phyloP scores from a whole-genome alignment of 352 stramenopile genomes.

The Phytopythium helicoides region DNA sequence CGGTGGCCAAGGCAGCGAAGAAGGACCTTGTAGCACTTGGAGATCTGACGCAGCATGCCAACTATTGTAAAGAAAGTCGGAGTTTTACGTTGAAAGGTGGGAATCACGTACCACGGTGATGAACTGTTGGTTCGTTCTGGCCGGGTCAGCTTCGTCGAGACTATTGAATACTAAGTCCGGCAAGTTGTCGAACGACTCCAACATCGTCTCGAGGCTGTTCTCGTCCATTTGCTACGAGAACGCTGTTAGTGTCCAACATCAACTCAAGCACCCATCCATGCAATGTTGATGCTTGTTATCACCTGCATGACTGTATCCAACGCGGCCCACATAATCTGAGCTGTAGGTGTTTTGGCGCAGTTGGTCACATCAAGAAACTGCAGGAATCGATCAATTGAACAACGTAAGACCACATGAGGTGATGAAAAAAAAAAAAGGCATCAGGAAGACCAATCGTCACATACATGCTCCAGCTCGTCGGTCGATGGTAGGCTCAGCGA shows the following conservation, averaged over 20 bases:
- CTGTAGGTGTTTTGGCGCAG: slow-evolving; percentile 80
- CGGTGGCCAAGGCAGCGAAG: slow-evolving; percentile 71
- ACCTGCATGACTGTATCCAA: slow-evolving; percentile 87
- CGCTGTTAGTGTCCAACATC: not conserved
- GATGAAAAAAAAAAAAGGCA: no score
- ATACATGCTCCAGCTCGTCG: slow-evolving; percentile 65
- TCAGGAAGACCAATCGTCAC: no score
- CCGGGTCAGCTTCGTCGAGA: slow-evolving; percentile 67
- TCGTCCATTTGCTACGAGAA: slow-evolving; percentile 69
- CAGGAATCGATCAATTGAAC: no score
- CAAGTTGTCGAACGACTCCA: slow-evolving; percentile 88
- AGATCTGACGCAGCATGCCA: no score
- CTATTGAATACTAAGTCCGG: slow-evolving; percentile 84
- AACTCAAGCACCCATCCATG: not conserved
- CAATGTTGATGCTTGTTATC: not conserved
- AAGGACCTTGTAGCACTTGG: slow-evolving; percentile 77
- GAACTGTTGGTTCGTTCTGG: slow-evolving; percentile 61
- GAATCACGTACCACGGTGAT: slow-evolving; percentile 81
- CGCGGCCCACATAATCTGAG: slow-evolving; percentile 76
- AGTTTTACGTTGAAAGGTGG: no score
- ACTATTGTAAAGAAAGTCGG: no score
- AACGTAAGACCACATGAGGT: slow-evolving; percentile 4
- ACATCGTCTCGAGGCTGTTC: slow-evolving; percentile 67
- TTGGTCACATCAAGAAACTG: slow-evolving; percentile 75
- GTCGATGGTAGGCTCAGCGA: slow-evolving; percentile 66